Evolutionary conservation across 139 green algal species (phyloP).

Genomic region (Auxenochlorella pyrenoidosa): DNA sequence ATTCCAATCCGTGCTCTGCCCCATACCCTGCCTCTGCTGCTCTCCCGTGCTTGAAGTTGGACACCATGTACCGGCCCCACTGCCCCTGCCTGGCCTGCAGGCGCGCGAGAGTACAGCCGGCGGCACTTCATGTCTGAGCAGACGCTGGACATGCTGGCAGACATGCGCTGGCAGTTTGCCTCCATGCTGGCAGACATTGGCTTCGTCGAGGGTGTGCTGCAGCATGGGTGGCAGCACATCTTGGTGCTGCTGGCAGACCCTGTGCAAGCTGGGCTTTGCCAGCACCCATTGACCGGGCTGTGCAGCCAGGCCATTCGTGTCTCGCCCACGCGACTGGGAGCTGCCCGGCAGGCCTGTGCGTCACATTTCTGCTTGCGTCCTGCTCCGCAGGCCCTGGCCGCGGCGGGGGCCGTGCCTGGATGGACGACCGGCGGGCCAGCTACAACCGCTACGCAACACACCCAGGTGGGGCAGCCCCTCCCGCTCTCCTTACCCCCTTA

Average conservation of each 20-base stretch:
- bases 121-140: constrained; percentile 61
- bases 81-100: neutral
- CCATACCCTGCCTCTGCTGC: too few relatives aligned
- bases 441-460: constrained; percentile 40
- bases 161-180: constrained; percentile 88
- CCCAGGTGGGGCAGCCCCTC: neutral
- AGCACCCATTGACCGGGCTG: too few relatives aligned
- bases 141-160: constrained; percentile 79
- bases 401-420: constrained; percentile 40
- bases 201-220: constrained; percentile 42
- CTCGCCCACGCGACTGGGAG: too few relatives aligned
- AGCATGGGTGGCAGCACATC: too few relatives aligned
- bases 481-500: neutral
- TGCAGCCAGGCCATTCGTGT: too few relatives aligned
- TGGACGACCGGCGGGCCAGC: constrained; percentile 16
- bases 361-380: neutral
- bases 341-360: too few relatives aligned
- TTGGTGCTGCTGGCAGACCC: too few relatives aligned
- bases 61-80: too few relatives aligned
- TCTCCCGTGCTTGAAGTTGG: neutral
- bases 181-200: constrained; percentile 82
- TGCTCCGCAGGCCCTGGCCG: neutral
- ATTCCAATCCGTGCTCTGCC: too few relatives aligned
- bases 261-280: too few relatives aligned
- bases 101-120: constrained; percentile 23